Base-by-base conservation (phyloP, 192 early-diverging fungal genomes). In the Coemansia guatemalensis region DNA sequence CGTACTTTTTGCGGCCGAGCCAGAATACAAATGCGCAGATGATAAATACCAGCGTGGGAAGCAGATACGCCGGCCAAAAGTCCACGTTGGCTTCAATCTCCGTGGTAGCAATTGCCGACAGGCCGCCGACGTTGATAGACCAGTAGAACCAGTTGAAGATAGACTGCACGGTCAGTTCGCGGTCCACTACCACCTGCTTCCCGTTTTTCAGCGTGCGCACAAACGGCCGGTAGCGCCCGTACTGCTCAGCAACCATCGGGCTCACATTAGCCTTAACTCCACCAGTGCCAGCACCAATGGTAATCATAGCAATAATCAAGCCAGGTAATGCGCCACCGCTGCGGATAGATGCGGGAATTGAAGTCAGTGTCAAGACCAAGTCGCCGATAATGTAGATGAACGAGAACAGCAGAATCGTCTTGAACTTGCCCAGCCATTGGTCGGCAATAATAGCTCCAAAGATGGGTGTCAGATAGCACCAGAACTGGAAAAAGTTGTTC, bases 81-180 rank as follows among this genome's bases (percentile, higher is more conserved):
- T 75, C 82, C 24, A 85, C 80, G 12, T 78, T 69, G 24, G 67
- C 64, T 65, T 86, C 86, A n/a, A 85, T 63, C 56, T 81, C 82
- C 1, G 85, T 84, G 18, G 85, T 86, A 26, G 82, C 83, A 66
- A 86, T 84, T 44, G 83, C 82, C 21, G 83, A 72, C 74, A 88
- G 74, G 48, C 74, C 76, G 48, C 86, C 86, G 60, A 88, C 78
- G 67, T 88, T 88, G 63, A 88, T 85, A 27, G 85, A 64, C 84
- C 83, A 85, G 76, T 94, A 94, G 75, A 94, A 94, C 87, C 85
- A 89, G 73, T 88, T 88, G 75, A 92, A 94, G 49, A 94, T 88
- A 18, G 82, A 85, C 78, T 93, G 89, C 32, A 88, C 69, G 1
- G 91, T 91, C 54, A 88, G 78, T 65, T 81, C 77, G 49, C 88